phyloP scores from a whole-genome alignment of 495 filamentous ascomycete species.

The Xylaria intraflava region DNA sequence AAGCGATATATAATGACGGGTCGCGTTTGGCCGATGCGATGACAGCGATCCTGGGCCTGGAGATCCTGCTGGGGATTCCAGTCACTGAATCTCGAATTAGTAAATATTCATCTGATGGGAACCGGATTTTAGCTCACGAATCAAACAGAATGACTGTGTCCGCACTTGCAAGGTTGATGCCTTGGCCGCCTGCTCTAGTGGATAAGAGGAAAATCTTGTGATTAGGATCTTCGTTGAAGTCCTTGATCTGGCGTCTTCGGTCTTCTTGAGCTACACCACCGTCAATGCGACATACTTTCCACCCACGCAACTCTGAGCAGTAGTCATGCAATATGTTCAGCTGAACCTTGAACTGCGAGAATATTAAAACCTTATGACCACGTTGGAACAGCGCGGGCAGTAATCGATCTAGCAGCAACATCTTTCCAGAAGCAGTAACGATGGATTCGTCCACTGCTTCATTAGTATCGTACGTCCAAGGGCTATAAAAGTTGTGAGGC shows the following conservation, averaged over 20 bases:
- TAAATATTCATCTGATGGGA: neutral
- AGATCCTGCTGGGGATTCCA: conserved; percentile 99
- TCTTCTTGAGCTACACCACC: conserved; percentile 76
- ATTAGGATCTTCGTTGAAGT: conserved; percentile 68
- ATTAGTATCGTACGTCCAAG: conserved; percentile 55
- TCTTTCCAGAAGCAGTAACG: conserved; percentile 84
- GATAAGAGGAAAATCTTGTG: conserved; percentile 79
- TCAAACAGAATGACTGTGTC: conserved; percentile 97
- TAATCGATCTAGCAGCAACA: conserved; percentile 85
- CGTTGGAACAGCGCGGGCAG: conserved; percentile 66
- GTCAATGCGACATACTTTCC: conserved; percentile 86
- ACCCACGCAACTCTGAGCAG: conserved; percentile 60
- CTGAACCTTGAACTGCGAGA: conserved; percentile 92
- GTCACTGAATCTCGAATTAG: conserved; percentile 44
- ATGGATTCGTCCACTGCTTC: conserved; percentile 65
- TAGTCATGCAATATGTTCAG: conserved; percentile 89
- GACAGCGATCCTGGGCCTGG: conserved; percentile 90
- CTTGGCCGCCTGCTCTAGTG: conserved; percentile 88
- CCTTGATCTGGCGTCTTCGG: conserved; percentile 72
- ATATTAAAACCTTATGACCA: conserved; percentile 88
- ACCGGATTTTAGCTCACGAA: conserved; percentile 26
- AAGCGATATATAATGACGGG: conserved; percentile 94
- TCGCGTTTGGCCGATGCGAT: conserved; percentile 87
- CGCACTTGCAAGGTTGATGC: conserved; percentile 94
- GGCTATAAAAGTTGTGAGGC: conserved; percentile 95